Evolutionary conservation across 164 flowering plant genomes (phyloP), one percentile per base, ranked within the genome.

Genomic region (Macadamia integrifolia): DNA sequence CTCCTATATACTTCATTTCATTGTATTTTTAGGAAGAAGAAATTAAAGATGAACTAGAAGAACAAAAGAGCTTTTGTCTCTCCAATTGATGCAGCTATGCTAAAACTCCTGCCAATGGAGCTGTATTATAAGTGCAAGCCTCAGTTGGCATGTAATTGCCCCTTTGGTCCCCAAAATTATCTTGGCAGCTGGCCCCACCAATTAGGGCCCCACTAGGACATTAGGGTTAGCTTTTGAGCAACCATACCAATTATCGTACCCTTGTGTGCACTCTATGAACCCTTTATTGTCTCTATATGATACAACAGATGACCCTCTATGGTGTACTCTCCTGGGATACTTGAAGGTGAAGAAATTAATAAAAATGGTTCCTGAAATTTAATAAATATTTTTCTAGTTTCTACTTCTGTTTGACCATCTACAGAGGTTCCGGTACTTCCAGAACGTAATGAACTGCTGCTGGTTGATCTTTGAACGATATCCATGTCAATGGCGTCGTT

Each of bases 191-290:
- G 0, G 99, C 91, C 31, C 99, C 99, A 15, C 99, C 99, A 0
- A 95, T 96, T 43, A 95, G 69, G 0, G 99, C 44, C 99, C 99
- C 6, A 83, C 84, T 0, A 92, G 42, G 17, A 82, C 82, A 63
- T 92, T 95, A 0, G 96, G 99, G 82, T 95, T 95, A 3, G 83
- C 80, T 2, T 80, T 85, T 3, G 18, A 1, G n/a, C 81, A 65
- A 0, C 88, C 79, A 69, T 91, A 92, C 97, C 98, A 95, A 61
- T 83, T 71, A 48, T 95, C 98, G 57, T 92, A 92, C 60, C 99
- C 98, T 75, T 95, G 98, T 9, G 98, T 92, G 86, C 99, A 95
- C 67, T 98, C 98, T 8, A 95, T 91, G 78, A 91, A 95, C 62
- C 86, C 96, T 43, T 85, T 83, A 70, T 75, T 82, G 66, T 78